These are phyloP conservation scores for Apiotrichum domesticum DNA, from an alignment of 1,284 basidiomycete species.

Conservation along the genomic window DNA sequence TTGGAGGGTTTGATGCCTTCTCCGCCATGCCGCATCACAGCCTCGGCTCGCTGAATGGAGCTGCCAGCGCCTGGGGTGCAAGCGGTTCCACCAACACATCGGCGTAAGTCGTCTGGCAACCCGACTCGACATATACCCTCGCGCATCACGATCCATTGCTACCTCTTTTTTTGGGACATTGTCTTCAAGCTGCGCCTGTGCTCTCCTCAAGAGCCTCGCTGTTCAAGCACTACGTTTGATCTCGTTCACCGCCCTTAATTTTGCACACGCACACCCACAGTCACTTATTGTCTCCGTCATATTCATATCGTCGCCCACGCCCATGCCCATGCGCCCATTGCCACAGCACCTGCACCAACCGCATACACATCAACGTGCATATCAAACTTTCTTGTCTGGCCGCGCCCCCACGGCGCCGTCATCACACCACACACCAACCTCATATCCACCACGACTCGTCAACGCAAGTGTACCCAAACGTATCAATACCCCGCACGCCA, in stretches of 20 bases:
- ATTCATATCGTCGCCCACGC: too few relatives aligned
- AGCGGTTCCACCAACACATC: slow-evolving; percentile 9
- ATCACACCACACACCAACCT: too few relatives aligned
- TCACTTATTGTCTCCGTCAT: background rate
- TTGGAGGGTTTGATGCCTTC: slow-evolving; percentile 17
- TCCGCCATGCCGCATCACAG: slow-evolving; percentile 12
- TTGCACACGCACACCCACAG: background rate
- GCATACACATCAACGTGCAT: background rate
- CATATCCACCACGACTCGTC: too few relatives aligned
- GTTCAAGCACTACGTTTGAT: too few relatives aligned
- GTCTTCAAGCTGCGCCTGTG: too few relatives aligned
- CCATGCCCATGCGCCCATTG: too few relatives aligned
- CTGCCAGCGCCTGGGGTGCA: slow-evolving; percentile 33
- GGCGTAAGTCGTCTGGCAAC: background rate
- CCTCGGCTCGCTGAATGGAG: slow-evolving; percentile 25
- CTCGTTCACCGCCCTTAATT: background rate
- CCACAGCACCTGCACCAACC: background rate
- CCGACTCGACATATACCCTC: background rate
- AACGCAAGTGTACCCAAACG: too few relatives aligned
- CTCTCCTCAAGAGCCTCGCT: too few relatives aligned
- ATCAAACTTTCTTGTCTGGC: background rate
- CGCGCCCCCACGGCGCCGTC: too few relatives aligned
- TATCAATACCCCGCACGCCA: too few relatives aligned
- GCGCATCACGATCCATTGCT: background rate
- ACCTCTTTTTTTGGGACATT: background rate